phyloP scores from a whole-genome alignment of 148 eudicot genomes.

The Simmondsia chinensis region DNA sequence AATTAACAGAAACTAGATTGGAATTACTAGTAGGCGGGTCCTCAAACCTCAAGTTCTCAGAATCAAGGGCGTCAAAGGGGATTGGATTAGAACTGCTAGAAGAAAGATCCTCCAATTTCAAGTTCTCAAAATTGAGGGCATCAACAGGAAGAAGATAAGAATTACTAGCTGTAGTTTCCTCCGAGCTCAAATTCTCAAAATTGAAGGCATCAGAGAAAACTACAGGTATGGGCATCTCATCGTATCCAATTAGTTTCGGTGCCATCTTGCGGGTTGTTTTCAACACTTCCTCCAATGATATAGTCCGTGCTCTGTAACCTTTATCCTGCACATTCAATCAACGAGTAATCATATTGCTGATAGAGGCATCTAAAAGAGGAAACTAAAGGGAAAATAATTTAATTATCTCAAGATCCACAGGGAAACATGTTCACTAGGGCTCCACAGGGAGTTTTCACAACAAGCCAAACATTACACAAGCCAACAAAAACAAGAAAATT shows the following conservation, averaged over 20 bases:
- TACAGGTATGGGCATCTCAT: constrained; percentile 46
- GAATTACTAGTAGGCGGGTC: constrained; percentile 18
- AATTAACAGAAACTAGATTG: constrained; percentile 9
- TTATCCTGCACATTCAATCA: constrained; percentile 43
- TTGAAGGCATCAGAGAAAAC: constrained; percentile 21
- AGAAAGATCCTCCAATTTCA: constrained; percentile 27
- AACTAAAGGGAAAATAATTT: too few relatives aligned
- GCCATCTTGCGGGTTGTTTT: constrained; percentile 34
- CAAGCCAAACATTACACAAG: too few relatives aligned
- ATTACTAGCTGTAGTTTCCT: constrained; percentile 19
- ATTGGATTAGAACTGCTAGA: constrained; percentile 9
- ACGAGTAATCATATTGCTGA: constrained; percentile 2
- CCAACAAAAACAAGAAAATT: too few relatives aligned
- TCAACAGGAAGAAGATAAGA: too few relatives aligned
- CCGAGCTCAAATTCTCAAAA: constrained; percentile 19
- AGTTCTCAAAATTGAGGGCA: constrained; percentile 10
- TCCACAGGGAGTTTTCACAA: too few relatives aligned
- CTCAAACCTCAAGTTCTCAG: constrained; percentile 11
- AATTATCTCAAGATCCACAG: too few relatives aligned
- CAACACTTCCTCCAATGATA: constrained; percentile 62
- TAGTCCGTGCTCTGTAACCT: constrained; percentile 55
- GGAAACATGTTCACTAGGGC: too few relatives aligned
- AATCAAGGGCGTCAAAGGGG: constrained; percentile 10
- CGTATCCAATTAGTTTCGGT: constrained; percentile 71
- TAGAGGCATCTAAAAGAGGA: too few relatives aligned